Evolutionary conservation across 306 rosid genomes (phyloP).

Genomic region (Prunus mira): DNA sequence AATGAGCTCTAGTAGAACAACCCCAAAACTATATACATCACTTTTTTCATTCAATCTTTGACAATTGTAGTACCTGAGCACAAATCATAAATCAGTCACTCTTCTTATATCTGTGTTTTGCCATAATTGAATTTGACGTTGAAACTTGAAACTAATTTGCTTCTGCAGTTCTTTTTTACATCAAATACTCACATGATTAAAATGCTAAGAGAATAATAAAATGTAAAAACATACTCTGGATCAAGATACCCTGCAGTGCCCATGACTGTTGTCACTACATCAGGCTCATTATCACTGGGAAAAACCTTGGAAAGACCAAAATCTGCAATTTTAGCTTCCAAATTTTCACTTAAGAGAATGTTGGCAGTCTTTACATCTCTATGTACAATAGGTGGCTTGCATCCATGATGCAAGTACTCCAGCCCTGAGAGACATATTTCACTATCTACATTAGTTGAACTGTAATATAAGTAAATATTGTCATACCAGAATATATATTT

Average conservation of each 20-base stretch:
- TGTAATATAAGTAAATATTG: no score
- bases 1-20: constrained; percentile 55
- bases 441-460: background rate
- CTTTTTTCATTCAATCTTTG: constrained; percentile 54
- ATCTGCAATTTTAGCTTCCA: constrained; percentile 75
- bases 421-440: constrained; percentile 40
- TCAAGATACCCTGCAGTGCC: constrained; percentile 82
- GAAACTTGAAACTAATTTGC: background rate
- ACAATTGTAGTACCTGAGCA: constrained; percentile 45
- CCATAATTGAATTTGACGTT: background rate
- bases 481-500: background rate
- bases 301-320: constrained; percentile 66
- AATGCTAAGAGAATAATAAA: background rate
- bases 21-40: constrained; percentile 60
- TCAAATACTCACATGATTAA: background rate
- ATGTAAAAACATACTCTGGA: constrained; percentile 47
- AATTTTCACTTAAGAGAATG: constrained; percentile 56
- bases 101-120: background rate
- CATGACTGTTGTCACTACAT: constrained; percentile 31
- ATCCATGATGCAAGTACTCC: constrained; percentile 73
- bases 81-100: background rate
- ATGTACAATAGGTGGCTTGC: constrained; percentile 68
- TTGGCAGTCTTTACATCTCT: constrained; percentile 72
- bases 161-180: background rate
- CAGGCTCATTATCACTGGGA: constrained; percentile 26